A percentile compares a stretch with the other conserved stretches of the same genome.
phyloP scores from a whole-genome alignment of 164 flowering plant genomes.

The Vitis rupestris region DNA sequence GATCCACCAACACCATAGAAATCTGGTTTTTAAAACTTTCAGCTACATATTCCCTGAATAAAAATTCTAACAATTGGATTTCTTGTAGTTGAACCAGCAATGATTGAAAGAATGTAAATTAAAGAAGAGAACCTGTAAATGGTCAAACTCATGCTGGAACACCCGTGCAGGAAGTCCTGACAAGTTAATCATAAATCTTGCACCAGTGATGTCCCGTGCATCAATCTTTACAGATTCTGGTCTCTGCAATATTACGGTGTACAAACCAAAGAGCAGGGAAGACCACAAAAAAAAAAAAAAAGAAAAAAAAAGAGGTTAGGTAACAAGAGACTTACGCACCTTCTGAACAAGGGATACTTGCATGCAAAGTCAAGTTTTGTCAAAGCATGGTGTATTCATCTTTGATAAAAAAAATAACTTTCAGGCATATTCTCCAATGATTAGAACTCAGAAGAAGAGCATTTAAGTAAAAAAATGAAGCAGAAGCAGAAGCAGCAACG shows the following conservation, averaged over 20 bases:
- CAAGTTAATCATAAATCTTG: conserved; percentile 63
- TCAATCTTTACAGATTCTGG: conserved; percentile 87
- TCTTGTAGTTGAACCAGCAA: neutral
- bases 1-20: no score
- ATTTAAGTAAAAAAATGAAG: neutral
- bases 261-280: neutral
- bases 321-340: neutral
- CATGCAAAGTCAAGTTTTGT: no score
- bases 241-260: conserved; percentile 50
- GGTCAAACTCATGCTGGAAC: conserved; percentile 98
- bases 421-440: neutral
- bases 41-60: neutral
- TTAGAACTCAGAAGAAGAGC: neutral
- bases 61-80: neutral
- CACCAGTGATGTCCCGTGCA: conserved; percentile 79
- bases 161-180: conserved; percentile 84
- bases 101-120: neutral
- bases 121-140: conserved; percentile 62
- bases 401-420: no score
- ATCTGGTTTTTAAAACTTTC: no score
- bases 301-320: neutral
- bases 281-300: neutral
- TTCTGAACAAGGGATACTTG: neutral
- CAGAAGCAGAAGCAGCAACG: neutral
- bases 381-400: no score